Conservation (phyloP, 2,329 filamentous ascomycete genomes). For the Akanthomyces lecanii region DNA sequence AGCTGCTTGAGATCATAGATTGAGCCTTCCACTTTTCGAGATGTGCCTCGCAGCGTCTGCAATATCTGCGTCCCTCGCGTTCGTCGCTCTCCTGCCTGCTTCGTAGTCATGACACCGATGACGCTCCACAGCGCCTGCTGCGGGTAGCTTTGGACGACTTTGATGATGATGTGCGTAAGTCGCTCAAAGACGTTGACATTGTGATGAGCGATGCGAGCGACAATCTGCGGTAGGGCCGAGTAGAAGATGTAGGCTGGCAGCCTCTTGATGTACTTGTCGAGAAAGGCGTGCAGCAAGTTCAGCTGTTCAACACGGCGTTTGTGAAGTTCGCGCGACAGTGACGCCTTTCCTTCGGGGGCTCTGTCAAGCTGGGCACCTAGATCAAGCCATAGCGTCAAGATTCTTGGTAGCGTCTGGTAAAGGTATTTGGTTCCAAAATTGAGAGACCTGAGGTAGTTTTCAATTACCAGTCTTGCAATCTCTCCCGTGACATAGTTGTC, state of each 20-base stretch:
- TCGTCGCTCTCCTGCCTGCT: conserved; percentile 62
- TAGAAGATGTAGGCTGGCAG: conserved; percentile 77
- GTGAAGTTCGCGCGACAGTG: conserved; percentile 48
- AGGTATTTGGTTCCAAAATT: conserved; percentile 91
- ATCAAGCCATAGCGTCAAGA: conserved; percentile 92
- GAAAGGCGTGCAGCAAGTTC: conserved; percentile 63
- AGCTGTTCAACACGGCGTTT: conserved; percentile 61
- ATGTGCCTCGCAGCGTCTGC: conserved; percentile 42
- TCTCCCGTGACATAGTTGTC: conserved; percentile 77
- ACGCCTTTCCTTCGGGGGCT: conserved; percentile 51
- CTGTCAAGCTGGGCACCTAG: conserved; percentile 73
- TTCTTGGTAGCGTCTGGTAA: conserved; percentile 86
- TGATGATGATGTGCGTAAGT: conserved; percentile 74
- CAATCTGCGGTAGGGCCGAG: conserved; percentile 81
- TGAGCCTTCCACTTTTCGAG: conserved; percentile 49
- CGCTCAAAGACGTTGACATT: conserved; percentile 73
- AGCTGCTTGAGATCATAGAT: conserved; percentile 63
- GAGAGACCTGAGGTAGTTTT: conserved; percentile 86
- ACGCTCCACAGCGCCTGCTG: conserved; percentile 90
- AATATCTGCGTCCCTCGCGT: conserved; percentile 50
- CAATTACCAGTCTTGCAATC: conserved; percentile 80
- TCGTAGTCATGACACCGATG: conserved; percentile 80
- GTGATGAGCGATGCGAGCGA: conserved; percentile 90
- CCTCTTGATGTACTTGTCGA: conserved; percentile 72
- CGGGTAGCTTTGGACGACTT: conserved; percentile 82